Percentiles rank a stretch among this genome's conserved stretches.
These are phyloP conservation scores for Sabuloglossum arenarium DNA, from an alignment of 495 filamentous ascomycete species.

Conservation along the genomic window DNA sequence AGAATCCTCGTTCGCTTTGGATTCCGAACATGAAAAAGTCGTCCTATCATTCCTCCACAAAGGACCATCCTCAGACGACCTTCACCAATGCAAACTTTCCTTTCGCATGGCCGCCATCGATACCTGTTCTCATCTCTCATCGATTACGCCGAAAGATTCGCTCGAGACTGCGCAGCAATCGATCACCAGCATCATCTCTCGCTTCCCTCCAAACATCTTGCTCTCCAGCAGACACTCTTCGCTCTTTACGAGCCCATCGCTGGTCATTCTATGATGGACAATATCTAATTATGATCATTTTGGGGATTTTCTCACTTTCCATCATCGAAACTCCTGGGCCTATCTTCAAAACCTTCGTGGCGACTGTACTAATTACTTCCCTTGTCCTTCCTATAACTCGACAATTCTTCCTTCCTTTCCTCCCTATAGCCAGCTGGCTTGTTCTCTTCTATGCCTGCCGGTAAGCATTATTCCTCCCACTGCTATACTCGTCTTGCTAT, in stretches of 20 bases:
- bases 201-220: constrained; percentile 64
- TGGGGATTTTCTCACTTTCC: constrained; percentile 61
- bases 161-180: constrained; percentile 48
- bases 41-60: background rate
- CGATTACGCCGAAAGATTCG: constrained; percentile 51
- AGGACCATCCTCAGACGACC: background rate
- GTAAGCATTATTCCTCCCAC: constrained; percentile 27
- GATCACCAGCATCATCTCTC: constrained; percentile 51
- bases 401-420: constrained; percentile 77
- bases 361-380: constrained; percentile 13
- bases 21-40: background rate
- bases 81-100: constrained; percentile 1
- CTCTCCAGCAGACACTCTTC: constrained; percentile 50
- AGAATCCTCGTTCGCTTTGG: background rate
- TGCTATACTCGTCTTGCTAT: background rate
- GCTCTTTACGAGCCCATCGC: constrained; percentile 45
- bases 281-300: constrained; percentile 49
- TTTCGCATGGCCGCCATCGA: constrained; percentile 17
- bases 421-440: constrained; percentile 67
- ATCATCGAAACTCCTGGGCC: constrained; percentile 42
- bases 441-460: constrained; percentile 78
- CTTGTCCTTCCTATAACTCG: constrained; percentile 68
- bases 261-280: constrained; percentile 82
- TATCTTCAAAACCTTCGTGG: constrained; percentile 9
- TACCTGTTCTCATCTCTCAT: constrained; percentile 41